Percentiles rank a stretch among this genome's conserved stretches.
phyloP scores from a whole-genome alignment of 345 rosid genomes.

The Luvunga scandens region DNA sequence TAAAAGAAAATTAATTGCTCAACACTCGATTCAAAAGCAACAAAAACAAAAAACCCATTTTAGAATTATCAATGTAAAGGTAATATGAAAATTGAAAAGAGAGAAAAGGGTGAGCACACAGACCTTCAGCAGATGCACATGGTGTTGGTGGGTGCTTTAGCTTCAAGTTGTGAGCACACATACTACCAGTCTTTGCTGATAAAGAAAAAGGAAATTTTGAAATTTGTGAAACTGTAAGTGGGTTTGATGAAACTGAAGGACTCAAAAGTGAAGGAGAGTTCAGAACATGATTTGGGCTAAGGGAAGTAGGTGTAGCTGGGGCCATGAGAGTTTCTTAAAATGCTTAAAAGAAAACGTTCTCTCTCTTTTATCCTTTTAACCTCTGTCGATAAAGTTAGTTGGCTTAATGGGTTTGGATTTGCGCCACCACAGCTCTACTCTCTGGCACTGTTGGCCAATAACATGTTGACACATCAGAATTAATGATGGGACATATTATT shows the following conservation, averaged over 20 bases:
- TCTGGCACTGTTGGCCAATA: not conserved
- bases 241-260: constrained; percentile 22
- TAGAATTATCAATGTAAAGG: not conserved
- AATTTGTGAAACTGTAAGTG: not conserved
- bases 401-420: not conserved
- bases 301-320: constrained; percentile 25
- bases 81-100: not conserved
- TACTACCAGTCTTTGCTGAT: constrained; percentile 5
- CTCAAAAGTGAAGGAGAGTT: constrained; percentile 13
- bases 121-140: constrained; percentile 51
- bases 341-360: no score
- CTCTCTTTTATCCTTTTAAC: not conserved
- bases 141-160: constrained; percentile 22
- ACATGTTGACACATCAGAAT: not conserved
- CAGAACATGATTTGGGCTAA: constrained; percentile 3
- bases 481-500: no score
- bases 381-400: not conserved
- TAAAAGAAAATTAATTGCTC: not conserved
- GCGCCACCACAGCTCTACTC: not conserved
- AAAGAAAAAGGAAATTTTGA: constrained; percentile 18
- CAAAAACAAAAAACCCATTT: constrained; percentile 5
- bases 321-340: constrained; percentile 19
- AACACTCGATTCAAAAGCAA: not conserved
- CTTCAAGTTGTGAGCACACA: constrained; percentile 18
- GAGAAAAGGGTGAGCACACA: not conserved